Evolutionary conservation across 495 filamentous ascomycete species (phyloP), one percentile per base, ranked within the genome.

Genomic region (Durotheca rogersii): DNA sequence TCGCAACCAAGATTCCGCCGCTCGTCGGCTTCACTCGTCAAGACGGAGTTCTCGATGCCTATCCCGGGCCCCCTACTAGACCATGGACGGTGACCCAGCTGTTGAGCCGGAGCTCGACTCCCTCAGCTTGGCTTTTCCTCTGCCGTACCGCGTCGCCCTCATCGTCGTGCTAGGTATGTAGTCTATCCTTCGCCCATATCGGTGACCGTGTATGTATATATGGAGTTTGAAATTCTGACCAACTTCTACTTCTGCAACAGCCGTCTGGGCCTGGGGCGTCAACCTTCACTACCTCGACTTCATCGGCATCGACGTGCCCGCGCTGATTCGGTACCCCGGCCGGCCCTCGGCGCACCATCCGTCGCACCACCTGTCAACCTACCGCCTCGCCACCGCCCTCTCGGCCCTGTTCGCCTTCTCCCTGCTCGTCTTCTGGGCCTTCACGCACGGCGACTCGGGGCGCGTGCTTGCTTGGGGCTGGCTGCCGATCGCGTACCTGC

Each of bases 241-340:
- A 31, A 19, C 19, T 25, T 29, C 60, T 51, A 51, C 57, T 42
- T 39, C 53, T n/a, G 6, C 12, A 20, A 33, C 55, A 93, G 89
- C 87, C 52, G 82, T 94, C 57, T 95, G 90, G 90, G 89, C 85
- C 58, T 96, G 89, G 89, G 90, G 83, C 41, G 58, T 85, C 47
- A 95, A 93, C 71, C 79, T 95, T 15, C 88, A 95, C 41, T 90
- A 86, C 67, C 79, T 96, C 29, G 73, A 80, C 57, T 67, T 81
- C 44, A 69, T 80, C 53, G 83, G 83, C 62, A 91, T 96, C 71
- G 87, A 95, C 64, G 85, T 92, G 39, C 85, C 87, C 16, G 70
- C 83, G 19, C 75, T 95, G 17, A 85, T 95, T 37, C 81, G 84
- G 60, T 95, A 95, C 65, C 88, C 88, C 15, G 64, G 76, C 17